Conservation (phyloP, 495 filamentous ascomycete genomes). For the Hypoxylon fuscum region DNA sequence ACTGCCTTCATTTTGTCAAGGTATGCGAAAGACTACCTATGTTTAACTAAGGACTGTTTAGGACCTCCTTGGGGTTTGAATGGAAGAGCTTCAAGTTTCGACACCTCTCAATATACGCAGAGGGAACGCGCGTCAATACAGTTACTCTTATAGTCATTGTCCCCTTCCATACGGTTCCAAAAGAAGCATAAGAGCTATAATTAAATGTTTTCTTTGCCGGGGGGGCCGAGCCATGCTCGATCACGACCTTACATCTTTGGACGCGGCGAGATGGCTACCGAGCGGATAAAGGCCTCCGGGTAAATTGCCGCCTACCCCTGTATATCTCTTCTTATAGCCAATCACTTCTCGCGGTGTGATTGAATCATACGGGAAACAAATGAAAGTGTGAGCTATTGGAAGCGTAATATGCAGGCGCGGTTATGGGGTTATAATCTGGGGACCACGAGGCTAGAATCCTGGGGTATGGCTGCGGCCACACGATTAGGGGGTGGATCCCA, state of each 20-base stretch:
- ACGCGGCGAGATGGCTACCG: slow-evolving; percentile 36
- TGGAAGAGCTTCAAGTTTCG: neutral
- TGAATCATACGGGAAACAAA: slow-evolving; percentile 7
- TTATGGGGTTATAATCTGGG: slow-evolving; percentile 9
- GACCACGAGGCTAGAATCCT: slow-evolving; percentile 7
- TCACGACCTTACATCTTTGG: slow-evolving; percentile 31
- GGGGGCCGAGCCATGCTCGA: slow-evolving; percentile 15
- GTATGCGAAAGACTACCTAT: neutral
- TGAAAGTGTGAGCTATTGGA: slow-evolving; percentile 1
- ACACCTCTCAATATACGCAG: slow-evolving; percentile 5
- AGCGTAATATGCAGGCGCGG: neutral
- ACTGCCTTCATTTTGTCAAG: slow-evolving; percentile 36
- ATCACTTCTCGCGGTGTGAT: slow-evolving; percentile 8
- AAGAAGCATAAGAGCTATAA: slow-evolving; percentile 15
- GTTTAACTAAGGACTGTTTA: neutral
- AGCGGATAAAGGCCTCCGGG: slow-evolving; percentile 37
- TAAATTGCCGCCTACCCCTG: slow-evolving; percentile 17
- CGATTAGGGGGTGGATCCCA: neutral
- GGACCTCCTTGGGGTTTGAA: neutral
- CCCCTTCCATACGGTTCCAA: slow-evolving; percentile 10
- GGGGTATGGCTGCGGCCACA: neutral
- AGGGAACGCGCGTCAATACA: neutral
- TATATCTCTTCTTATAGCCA: slow-evolving; percentile 11
- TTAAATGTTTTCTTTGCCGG: slow-evolving; percentile 17
- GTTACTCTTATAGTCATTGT: slow-evolving; percentile 8